Base-by-base conservation (phyloP, 805 yeast genomes). In the Barnettozyma sp. region DNA sequence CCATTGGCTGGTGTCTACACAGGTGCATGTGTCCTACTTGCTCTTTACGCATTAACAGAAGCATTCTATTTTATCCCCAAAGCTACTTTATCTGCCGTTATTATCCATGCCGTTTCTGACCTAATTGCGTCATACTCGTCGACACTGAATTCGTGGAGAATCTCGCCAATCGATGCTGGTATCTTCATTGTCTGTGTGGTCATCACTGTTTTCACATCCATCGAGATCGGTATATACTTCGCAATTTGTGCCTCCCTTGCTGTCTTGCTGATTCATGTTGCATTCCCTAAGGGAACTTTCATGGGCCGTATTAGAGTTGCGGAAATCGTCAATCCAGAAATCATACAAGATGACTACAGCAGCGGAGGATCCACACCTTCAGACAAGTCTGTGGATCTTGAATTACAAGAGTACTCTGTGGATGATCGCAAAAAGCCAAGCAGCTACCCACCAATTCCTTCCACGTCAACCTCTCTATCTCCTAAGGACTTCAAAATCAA, bases 61-160 rank as follows among this genome's bases (percentile, higher is more conserved):
- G 82, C 94, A 6, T 88, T 88, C 66, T 85, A 70, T 64, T 88
- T 73, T 63, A 88, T 88, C 59, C 95, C 97, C 34, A 84, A 83
- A 49, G 95, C 96, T 7, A 77, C 90, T 3, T 67, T 88, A 38
- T 68, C 79, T 44, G 96, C 96, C 2, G 76, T 88, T 45, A 88
- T 88, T 46, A 88, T 88, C 53, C 96, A 88, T 59, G 95, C 96
- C 20, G 97, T 88, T 14, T 73, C 84, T 35, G 96, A 87, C 59
- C 71, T 88, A 58, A 60, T 86, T 41, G 80, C 94, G 2, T 69
- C 78, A 35, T 83, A 75, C 56, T 70, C 68, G 47, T 72, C 79
- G 18, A 71, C 87, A 8, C 72, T 73, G 72, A 71, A 66, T 45
- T 70, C 82, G 55, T 88, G 84, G 80, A 70, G 66, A 44, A 71